Conservation (phyloP, 2,329 filamentous ascomycete genomes). For the Fusarium tanahbumbuense region DNA sequence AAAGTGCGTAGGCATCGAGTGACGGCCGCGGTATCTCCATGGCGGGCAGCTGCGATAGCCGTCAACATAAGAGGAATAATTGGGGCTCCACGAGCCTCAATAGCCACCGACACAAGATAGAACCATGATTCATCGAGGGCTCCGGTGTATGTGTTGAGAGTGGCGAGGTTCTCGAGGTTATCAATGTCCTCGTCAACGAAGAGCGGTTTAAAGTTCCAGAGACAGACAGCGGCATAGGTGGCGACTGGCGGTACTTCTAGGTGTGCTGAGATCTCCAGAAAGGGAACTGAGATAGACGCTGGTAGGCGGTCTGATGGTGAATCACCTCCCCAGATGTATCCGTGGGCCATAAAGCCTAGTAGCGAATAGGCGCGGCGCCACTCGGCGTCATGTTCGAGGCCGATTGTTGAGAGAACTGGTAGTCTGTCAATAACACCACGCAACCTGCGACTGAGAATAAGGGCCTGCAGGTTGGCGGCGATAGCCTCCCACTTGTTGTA, state of each 20-base stretch:
- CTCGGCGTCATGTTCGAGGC: conserved; percentile 85
- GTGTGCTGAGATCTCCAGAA: conserved; percentile 79
- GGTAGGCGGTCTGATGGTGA: conserved; percentile 82
- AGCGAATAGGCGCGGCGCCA: conserved; percentile 95
- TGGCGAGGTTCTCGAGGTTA: conserved; percentile 86
- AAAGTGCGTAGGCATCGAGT: conserved; percentile 82
- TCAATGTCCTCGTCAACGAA: conserved; percentile 86
- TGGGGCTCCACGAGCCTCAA: conserved; percentile 90
- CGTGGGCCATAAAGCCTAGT: conserved; percentile 90
- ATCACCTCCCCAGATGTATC: conserved; percentile 96
- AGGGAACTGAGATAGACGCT: conserved; percentile 82
- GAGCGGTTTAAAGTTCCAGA: conserved; percentile 97
- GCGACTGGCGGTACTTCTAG: conserved; percentile 92
- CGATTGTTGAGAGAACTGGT: conserved; percentile 83
- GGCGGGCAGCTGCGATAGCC: conserved; percentile 83
- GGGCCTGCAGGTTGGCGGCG: conserved; percentile 83
- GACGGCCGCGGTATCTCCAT: conserved; percentile 76
- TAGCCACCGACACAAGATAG: conserved; percentile 93
- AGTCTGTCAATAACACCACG: conserved; percentile 82
- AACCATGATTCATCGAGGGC: conserved; percentile 99
- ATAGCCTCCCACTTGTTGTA: conserved; percentile 96
- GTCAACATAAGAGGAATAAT: conserved; percentile 89
- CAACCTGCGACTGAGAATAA: conserved; percentile 87
- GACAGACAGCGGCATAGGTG: conserved; percentile 88
- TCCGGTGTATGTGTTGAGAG: conserved; percentile 90